Evolutionary conservation across 495 filamentous ascomycete genomes (phyloP).

Genomic region (Penicillium bovifimosum): DNA sequence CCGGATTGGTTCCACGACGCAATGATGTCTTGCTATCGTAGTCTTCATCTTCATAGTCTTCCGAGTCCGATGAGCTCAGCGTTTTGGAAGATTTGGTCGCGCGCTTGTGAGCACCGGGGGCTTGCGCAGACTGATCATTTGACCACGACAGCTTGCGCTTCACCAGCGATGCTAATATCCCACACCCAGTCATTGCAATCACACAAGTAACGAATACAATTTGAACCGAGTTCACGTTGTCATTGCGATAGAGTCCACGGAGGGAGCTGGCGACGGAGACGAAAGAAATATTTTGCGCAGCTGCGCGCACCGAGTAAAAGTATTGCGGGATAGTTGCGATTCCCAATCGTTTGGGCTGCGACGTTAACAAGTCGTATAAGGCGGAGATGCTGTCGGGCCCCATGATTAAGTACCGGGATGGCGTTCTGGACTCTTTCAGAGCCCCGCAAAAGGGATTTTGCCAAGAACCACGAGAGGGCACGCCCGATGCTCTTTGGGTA

Average conservation of each 20-base stretch:
- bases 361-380: conserved; percentile 15
- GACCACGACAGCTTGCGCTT: conserved; percentile 20
- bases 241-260: conserved; percentile 25
- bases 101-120: conserved; percentile 21
- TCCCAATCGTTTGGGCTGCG: conserved; percentile 10
- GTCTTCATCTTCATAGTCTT: conserved; percentile 42
- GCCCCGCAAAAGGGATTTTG: not conserved
- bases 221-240: conserved; percentile 26
- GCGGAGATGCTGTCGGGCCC: conserved; percentile 10
- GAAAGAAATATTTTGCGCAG: conserved; percentile 15
- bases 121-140: conserved; percentile 18
- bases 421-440: conserved; percentile 16
- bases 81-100: conserved; percentile 28
- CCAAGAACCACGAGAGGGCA: conserved; percentile 14
- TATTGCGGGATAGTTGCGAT: conserved; percentile 13
- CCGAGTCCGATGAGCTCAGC: conserved; percentile 38
- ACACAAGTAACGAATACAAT: conserved; percentile 35
- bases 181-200: conserved; percentile 40
- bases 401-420: conserved; percentile 18
- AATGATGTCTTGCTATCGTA: conserved; percentile 39
- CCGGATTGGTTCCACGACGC: conserved; percentile 24
- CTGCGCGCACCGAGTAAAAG: conserved; percentile 11
- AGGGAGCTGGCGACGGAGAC: conserved; percentile 18
- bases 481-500: conserved; percentile 17
- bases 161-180: conserved; percentile 31